A percentile compares a stretch with the other conserved stretches of the same genome.
These are phyloP conservation scores for Mucor piriformis DNA, from an alignment of 371 early-diverging fungal species.

Conservation along the genomic window DNA sequence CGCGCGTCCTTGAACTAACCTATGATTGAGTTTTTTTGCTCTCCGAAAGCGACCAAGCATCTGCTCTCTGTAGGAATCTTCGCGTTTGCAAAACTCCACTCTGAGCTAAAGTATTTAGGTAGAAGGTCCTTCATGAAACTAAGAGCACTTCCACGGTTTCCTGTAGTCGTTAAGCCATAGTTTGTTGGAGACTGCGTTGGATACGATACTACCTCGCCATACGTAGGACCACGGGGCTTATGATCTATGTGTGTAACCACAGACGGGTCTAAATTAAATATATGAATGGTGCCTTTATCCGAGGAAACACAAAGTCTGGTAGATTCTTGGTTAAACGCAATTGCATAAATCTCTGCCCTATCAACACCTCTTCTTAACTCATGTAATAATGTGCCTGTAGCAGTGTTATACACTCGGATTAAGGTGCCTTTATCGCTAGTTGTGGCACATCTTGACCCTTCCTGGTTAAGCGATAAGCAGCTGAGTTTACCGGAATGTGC, in stretches of 20 bases:
- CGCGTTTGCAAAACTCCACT: conserved; percentile 93
- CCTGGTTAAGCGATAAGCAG: conserved; percentile 75
- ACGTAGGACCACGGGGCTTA: conserved; percentile 56
- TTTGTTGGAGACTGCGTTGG: conserved; percentile 30
- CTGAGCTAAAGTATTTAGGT: conserved; percentile 92
- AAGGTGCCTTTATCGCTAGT: conserved; percentile 91
- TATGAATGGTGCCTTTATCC: conserved; percentile 93
- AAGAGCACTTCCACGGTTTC: conserved; percentile 59
- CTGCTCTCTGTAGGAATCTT: conserved; percentile 77
- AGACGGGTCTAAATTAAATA: conserved; percentile 83
- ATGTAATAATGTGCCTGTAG: conserved; percentile 73
- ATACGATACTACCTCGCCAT: conserved; percentile 54
- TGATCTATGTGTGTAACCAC: conserved; percentile 43
- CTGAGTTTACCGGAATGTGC: conserved; percentile 83
- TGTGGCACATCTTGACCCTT: conserved; percentile 80
- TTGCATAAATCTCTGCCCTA: conserved; percentile 84
- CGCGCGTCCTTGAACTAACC: conserved; percentile 41
- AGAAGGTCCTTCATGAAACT: conserved; percentile 89
- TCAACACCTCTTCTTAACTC: conserved; percentile 92
- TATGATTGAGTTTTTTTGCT: conserved; percentile 71
- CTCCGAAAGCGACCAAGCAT: conserved; percentile 83
- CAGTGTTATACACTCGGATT: conserved; percentile 86
- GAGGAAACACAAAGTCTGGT: conserved; percentile 84
- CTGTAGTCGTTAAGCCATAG: conserved; percentile 46
- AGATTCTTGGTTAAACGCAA: conserved; percentile 83